These are phyloP conservation scores for Capsicum rhomboideum DNA, from an alignment of 257 asterid genomes.

Conservation along the genomic window DNA sequence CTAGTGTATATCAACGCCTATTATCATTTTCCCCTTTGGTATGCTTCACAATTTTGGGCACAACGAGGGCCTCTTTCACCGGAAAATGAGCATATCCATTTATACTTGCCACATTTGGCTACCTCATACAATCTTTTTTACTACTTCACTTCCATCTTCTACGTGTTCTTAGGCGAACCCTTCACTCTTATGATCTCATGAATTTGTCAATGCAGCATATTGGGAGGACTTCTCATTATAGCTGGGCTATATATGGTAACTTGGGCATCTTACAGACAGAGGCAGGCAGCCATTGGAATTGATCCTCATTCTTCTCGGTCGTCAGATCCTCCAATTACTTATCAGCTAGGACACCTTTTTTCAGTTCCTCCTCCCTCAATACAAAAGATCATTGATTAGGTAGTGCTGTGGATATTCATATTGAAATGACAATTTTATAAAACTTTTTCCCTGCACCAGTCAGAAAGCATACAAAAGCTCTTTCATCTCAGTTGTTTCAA, in stretches of 20 bases:
- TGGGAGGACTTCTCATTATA: slow-evolving; percentile 76
- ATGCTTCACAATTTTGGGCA: not conserved
- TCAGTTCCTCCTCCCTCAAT: slow-evolving; percentile 48
- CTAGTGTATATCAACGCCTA: not conserved
- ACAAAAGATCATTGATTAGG: slow-evolving; percentile 56
- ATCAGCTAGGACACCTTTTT: slow-evolving; percentile 50
- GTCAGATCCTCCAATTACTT: slow-evolving; percentile 42
- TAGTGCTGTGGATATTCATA: not conserved
- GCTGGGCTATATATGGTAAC: slow-evolving; percentile 93
- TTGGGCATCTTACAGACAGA: slow-evolving; percentile 76
- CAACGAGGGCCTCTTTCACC: not conserved
- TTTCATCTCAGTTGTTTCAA: not conserved
- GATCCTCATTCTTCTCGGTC: slow-evolving; percentile 30
- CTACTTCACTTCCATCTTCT: not conserved
- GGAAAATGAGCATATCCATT: not conserved
- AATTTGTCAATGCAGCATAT: slow-evolving; percentile 46
- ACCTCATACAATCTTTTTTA: not conserved
- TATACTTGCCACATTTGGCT: not conserved
- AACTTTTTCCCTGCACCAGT: not conserved
- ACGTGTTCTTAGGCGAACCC: not conserved
- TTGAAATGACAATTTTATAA: not conserved
- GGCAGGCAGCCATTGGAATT: slow-evolving; percentile 24
- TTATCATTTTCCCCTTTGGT: not conserved
- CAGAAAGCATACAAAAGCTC: not conserved
- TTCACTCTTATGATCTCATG: not conserved